Evolutionary conservation across 2,329 filamentous ascomycete species (phyloP), one percentile per base, ranked within the genome.

Genomic region (Xylaria sp.): DNA sequence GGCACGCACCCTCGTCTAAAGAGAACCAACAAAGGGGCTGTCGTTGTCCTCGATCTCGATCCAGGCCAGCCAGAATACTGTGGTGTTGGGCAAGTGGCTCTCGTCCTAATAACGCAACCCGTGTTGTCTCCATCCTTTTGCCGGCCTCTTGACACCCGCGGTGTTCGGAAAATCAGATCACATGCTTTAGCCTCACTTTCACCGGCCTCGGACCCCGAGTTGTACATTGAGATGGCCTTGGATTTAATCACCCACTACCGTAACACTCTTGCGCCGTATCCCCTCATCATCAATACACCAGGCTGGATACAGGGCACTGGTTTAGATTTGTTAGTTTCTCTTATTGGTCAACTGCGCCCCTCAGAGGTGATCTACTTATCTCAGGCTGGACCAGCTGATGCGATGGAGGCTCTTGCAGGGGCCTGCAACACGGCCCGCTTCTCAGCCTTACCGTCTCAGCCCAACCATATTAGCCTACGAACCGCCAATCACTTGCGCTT

Each of bases 51-150:
- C 6, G 92, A 95, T 69, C 80, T 94, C 9, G 91, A 95, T 71
- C 89, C 90, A 0, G 89, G 88, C 0, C 91, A 93, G 70, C 90
- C 91, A 2, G 91, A 94, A 71, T 93, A 90, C 72, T 85, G 85
- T 0, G 83, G 88, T 1, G 85, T 88, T 0, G 91, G 91, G 0
- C 87, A 89, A 14, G 72, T 94, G 19, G 91, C 90, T 1, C 83
- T 94, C 3, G 78, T 89, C 14, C 80, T 85, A 28, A 76, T 93
- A 11, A 80, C 78, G 1, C 76, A 81, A 31, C 85, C 88, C 0
- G 87, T 92, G 53, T 78, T 94, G 4, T 84, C 87, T 0, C 85
- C 89, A 0, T 82, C 89, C 0, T 94, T 91, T 70, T 87, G 87
- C 7, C 89, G 91, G 67, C 83, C 78, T 3, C 70, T 75, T 6